Evolutionary conservation across 495 filamentous ascomycete genomes (phyloP).

Genomic region (Podospora pseudocomata): DNA sequence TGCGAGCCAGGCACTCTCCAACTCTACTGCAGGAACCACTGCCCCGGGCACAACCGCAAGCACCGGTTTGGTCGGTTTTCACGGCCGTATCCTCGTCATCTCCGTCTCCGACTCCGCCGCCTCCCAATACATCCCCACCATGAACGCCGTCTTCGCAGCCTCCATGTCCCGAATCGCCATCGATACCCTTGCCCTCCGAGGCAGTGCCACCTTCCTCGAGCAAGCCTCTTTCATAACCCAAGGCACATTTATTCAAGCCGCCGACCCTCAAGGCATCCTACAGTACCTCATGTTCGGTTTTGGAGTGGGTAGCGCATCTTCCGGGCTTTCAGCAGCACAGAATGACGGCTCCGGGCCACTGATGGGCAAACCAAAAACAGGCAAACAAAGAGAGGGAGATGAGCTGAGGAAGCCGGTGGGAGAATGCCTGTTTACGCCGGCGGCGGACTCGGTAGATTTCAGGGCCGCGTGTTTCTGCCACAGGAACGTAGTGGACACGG

Average conservation of each 20-base stretch:
- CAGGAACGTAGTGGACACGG: conserved; percentile 81
- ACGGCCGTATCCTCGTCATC: conserved; percentile 80
- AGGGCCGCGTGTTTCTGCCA: conserved; percentile 97
- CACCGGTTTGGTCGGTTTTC: conserved; percentile 47
- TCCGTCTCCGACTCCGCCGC: conserved; percentile 80
- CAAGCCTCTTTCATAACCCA: conserved; percentile 88
- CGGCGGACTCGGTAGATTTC: conserved; percentile 88
- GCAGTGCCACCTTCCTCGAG: conserved; percentile 82
- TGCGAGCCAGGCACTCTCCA: conserved; percentile 20
- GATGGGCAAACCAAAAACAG: conserved; percentile 39
- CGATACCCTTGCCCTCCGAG: conserved; percentile 81
- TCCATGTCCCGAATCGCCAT: conserved; percentile 81
- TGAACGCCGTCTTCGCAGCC: conserved; percentile 96
- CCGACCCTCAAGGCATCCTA: conserved; percentile 60
- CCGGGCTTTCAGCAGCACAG: conserved; percentile 9
- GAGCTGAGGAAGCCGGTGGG: conserved; percentile 20
- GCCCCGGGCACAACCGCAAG: conserved; percentile 30
- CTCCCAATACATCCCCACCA: conserved; percentile 92
- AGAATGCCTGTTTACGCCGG: conserved; percentile 63
- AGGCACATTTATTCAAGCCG: conserved; percentile 79
- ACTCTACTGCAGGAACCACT: conserved; percentile 30
- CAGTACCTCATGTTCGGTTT: conserved; percentile 97
- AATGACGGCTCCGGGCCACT: background rate
- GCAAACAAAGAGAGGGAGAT: conserved; percentile 28
- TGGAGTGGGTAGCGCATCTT: conserved; percentile 39